Base-by-base conservation (phyloP, 2,329 filamentous ascomycete species). In the Mycocentrospora acerina region DNA sequence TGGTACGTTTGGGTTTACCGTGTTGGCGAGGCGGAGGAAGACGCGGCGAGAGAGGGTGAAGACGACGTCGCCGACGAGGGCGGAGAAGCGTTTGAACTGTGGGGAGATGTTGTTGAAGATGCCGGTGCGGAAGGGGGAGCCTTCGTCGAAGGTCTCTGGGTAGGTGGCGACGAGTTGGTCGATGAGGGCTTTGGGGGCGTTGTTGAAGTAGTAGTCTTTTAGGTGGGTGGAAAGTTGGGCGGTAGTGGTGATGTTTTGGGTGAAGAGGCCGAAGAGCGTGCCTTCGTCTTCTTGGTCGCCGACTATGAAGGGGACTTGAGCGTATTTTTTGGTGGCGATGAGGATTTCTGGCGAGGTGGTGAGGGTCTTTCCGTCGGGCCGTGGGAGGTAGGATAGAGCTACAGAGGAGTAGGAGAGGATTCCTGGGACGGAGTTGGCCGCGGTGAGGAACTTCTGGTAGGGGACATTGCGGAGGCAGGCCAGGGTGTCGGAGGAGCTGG, bases 251-350 rank as follows among this genome's bases (percentile, higher is more conserved):
- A 90, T 69, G 60, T 90, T 88, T 22, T 66, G 59, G 48, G 87
- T 84, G 62, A 84, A 83, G 24, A 90, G 71, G 4, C 82, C 73
- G 59, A 90, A 89, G 2, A 90, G 65, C 0, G 86, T 89, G 13
- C 86, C 86, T 64, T 91, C 86, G 57, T 91, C 87, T 70, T 90
- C 86, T 64, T 89, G 85, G 57, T 88, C 78, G 28, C 87, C 86
- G 26, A 86, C 77, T 39, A 85, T 83, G 58, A 83, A 76, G 2
- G 81, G 81, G 0, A 84, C 76, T 10, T 74, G 72, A 7, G 80
- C 75, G 46, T 80, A 83, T 44, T 74, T 73, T 11, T 82, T 80
- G 0, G 61, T 54, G 2, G 51, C 38, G 2, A 77, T 68, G 4
- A 87, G 69, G 0, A 75, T 37, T 0, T 90, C 85, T 0, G 85